Evolutionary conservation across 768 basidiomycete genomes (phyloP), one percentile per base, ranked within the genome.

Genomic region (Naganishia antarctica): DNA sequence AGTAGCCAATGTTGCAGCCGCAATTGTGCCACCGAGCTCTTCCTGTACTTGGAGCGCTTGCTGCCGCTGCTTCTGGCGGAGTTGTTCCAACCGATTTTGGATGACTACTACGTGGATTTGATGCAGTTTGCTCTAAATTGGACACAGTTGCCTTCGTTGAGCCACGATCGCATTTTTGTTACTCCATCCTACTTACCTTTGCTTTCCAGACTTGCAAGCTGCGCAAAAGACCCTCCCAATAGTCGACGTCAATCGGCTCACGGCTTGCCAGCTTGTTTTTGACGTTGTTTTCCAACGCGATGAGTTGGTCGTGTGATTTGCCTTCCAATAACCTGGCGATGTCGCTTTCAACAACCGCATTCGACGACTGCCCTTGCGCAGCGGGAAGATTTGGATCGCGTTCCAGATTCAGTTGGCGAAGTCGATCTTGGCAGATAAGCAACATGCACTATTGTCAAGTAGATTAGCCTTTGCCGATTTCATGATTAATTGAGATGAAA

Each of bases 161-260:
- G n/a, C n/a, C n/a, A n/a, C n/a, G n/a, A n/a, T n/a, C n/a, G n/a
- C n/a, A n/a, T n/a, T n/a, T n/a, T n/a, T n/a, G n/a, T n/a, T n/a
- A n/a, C 45, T 15, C 25, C 6, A 1, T 21, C 11, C 5, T n/a
- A 69, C 70, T 51, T 70, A 91, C 92, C 81, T 97, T 97, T 23
- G 96, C 89, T 79, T 98, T 98, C 87, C 90, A 96, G 3, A 98
- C 94, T 25, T 97, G 81, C 34, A 99, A 78, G 76, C 89, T 96
- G 78, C 91, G 89, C 63, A 98, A 78, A 8, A 99, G 79, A 49
- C 85, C 83, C 78, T 98, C 96, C 96, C 96, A 99, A 74, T 98
- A 99, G 76, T 99, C 96, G 12, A 86, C 89, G 78, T 99, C 96
- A 37, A 99, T 84, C 1, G 92, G 92, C 78, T 97, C 93, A 34